Conservation (phyloP, 108 stramenopile genomes). For the Nitzschia sp. region DNA sequence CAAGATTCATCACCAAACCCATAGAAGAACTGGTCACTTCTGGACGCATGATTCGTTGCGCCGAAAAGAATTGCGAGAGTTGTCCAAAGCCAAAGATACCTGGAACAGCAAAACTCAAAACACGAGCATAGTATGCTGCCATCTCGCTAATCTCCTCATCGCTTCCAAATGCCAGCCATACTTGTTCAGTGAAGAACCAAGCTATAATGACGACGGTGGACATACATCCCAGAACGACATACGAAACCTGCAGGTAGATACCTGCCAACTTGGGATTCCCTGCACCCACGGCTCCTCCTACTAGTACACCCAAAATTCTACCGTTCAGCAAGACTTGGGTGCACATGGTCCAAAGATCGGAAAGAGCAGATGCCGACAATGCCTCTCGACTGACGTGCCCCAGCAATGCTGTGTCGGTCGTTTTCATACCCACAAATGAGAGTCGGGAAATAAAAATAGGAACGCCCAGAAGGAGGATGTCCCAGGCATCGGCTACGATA, state of each 20-base stretch:
- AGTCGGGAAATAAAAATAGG: slow-evolving; percentile 67
- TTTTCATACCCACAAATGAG: slow-evolving; percentile 71
- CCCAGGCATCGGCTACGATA: slow-evolving; percentile 24
- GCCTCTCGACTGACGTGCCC: slow-evolving; percentile 56
- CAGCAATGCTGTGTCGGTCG: slow-evolving; percentile 72
- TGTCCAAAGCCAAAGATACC: slow-evolving; percentile 61
- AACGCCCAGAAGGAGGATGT: slow-evolving; percentile 50
- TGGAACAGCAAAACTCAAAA: slow-evolving; percentile 64
- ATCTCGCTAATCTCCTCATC: slow-evolving; percentile 46
- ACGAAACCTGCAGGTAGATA: slow-evolving; percentile 63
- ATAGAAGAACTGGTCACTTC: slow-evolving; percentile 55
- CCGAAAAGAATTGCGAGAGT: slow-evolving; percentile 75
- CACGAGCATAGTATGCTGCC: slow-evolving; percentile 74
- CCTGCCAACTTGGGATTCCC: slow-evolving; percentile 67
- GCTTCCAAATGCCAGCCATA: slow-evolving; percentile 57
- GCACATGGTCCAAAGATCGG: slow-evolving; percentile 69
- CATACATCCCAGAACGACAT: slow-evolving; percentile 41
- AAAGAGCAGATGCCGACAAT: slow-evolving; percentile 64
- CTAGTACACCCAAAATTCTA: slow-evolving; percentile 35
- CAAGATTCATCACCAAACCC: slow-evolving; percentile 65
- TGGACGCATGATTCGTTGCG: slow-evolving; percentile 79
- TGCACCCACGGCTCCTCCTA: slow-evolving; percentile 52
- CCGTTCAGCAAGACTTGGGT: slow-evolving; percentile 60
- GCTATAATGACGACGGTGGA: slow-evolving; percentile 51
- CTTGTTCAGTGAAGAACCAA: slow-evolving; percentile 65